phyloP scores from a whole-genome alignment of 2,329 filamentous ascomycete genomes.

The Arthrobotrys megalospora region DNA sequence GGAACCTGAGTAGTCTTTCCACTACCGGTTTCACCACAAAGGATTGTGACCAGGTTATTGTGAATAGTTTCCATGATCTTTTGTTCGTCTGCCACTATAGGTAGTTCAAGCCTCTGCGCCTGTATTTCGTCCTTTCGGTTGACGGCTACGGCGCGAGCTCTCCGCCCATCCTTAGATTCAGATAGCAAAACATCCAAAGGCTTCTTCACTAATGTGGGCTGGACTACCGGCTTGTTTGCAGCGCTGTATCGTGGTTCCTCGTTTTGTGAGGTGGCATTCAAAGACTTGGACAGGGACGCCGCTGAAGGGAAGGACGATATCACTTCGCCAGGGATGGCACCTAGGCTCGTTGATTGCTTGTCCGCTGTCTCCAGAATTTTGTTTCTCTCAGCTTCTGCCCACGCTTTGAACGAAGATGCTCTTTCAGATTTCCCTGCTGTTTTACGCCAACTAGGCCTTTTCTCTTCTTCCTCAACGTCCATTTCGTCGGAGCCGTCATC shows the following conservation, averaged over 20 bases:
- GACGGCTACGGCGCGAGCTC: slow-evolving; percentile 58
- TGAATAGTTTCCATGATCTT: slow-evolving; percentile 98
- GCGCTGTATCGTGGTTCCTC: slow-evolving; percentile 48
- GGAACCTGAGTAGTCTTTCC: slow-evolving; percentile 98
- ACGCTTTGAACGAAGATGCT: slow-evolving; percentile 87
- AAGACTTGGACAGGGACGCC: slow-evolving; percentile 66
- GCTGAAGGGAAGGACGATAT: slow-evolving; percentile 65
- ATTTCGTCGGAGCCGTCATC: slow-evolving; percentile 52
- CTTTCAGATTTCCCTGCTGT: slow-evolving; percentile 68
- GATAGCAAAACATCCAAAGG: slow-evolving; percentile 37
- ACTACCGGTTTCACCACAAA: slow-evolving; percentile 95
- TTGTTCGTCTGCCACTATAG: slow-evolving; percentile 94
- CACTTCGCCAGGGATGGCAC: slow-evolving; percentile 65
- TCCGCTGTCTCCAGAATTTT: slow-evolving; percentile 76
- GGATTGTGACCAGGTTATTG: slow-evolving; percentile 88
- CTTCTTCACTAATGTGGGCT: slow-evolving; percentile 39
- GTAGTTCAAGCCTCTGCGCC: slow-evolving; percentile 81
- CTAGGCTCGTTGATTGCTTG: slow-evolving; percentile 71
- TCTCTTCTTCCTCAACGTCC: slow-evolving; percentile 65
- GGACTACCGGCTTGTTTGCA: slow-evolving; percentile 24
- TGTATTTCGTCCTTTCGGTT: slow-evolving; percentile 80
- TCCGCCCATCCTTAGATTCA: slow-evolving; percentile 41
- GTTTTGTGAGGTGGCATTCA: slow-evolving; percentile 64
- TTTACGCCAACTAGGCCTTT: slow-evolving; percentile 67
- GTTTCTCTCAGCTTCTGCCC: slow-evolving; percentile 90